Conservation (phyloP, 1,139 yeast species). For the Blastobotrys apis region DNA sequence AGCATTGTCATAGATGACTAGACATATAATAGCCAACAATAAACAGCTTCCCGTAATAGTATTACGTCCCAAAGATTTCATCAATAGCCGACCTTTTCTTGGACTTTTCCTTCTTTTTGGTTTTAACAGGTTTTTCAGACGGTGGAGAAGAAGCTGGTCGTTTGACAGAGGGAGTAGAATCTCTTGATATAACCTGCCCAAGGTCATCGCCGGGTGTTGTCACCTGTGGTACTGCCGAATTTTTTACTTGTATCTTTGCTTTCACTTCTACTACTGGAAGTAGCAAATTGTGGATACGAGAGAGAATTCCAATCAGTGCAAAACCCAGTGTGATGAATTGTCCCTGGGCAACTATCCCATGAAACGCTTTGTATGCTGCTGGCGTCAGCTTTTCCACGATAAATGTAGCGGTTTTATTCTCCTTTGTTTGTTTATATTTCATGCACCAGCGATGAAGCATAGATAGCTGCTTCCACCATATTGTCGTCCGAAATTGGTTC, state of each 20-base stretch:
- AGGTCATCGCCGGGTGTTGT: too few species aligned
- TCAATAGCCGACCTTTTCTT: constrained; percentile 13
- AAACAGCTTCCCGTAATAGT: background rate
- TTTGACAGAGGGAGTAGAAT: too few species aligned
- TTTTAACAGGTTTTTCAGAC: background rate
- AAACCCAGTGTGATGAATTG: constrained; percentile 76
- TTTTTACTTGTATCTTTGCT: too few species aligned
- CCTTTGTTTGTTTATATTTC: constrained; percentile 24
- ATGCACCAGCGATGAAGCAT: constrained; percentile 49
- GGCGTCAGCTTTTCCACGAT: constrained; percentile 42
- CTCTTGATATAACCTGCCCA: too few species aligned
- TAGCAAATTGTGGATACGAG: constrained; percentile 43
- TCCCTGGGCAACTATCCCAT: constrained; percentile 66
- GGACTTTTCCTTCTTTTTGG: constrained; percentile 8
- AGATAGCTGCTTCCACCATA: constrained; percentile 72
- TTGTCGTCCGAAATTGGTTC: constrained; percentile 70
- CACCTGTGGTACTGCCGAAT: too few species aligned
- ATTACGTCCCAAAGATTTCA: constrained; percentile 13
- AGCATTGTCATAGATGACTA: constrained; percentile 2
- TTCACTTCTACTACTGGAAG: constrained; percentile 26
- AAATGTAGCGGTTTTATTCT: constrained; percentile 20
- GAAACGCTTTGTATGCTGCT: constrained; percentile 56
- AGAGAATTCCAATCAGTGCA: constrained; percentile 55
- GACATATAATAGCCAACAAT: too few species aligned
- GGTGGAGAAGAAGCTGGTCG: constrained; percentile 5